Evolutionary conservation across 139 green algal species (phyloP).

Genomic region (Chlorella sp.): DNA sequence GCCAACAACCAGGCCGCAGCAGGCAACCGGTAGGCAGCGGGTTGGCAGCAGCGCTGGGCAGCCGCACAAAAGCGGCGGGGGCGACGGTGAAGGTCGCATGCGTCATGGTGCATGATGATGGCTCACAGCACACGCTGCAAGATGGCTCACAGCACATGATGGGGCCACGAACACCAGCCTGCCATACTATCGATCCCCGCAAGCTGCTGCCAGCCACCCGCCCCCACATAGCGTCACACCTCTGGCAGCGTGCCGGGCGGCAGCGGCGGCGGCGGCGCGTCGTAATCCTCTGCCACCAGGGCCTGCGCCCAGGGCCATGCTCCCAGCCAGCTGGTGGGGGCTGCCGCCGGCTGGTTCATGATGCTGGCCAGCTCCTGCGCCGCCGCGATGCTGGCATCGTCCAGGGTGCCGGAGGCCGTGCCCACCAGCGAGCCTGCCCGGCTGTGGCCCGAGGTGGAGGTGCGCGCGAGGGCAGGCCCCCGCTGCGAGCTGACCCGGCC

Average conservation of each 20-base stretch:
- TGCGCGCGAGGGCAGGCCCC: no score
- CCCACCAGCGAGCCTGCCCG: no score
- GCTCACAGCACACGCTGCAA: no score
- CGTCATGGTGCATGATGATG: no score
- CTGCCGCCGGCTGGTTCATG: background rate
- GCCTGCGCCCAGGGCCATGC: conserved; percentile 18
- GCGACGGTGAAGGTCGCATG: background rate
- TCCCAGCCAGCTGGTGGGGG: conserved; percentile 4
- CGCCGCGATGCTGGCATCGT: conserved; percentile 13
- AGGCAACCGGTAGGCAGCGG: background rate
- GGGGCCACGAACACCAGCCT: background rate
- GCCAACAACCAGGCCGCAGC: background rate
- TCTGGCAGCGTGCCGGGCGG: conserved; percentile 50
- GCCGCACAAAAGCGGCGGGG: background rate
- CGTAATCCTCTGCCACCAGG: conserved; percentile 3
- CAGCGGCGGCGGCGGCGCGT: conserved; percentile 36
- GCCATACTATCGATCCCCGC: background rate
- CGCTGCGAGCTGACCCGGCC: no score
- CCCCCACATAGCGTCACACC: conserved; percentile 16
- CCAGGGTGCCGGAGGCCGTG: background rate
- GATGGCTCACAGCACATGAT: no score
- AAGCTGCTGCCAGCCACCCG: background rate
- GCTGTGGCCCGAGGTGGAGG: no score
- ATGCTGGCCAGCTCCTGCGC: conserved; percentile 30
- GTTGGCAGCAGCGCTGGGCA: no score